Evolutionary conservation across 2,329 filamentous ascomycete genomes (phyloP), one percentile per base, ranked within the genome.

Genomic region (Diaporthe sp.): DNA sequence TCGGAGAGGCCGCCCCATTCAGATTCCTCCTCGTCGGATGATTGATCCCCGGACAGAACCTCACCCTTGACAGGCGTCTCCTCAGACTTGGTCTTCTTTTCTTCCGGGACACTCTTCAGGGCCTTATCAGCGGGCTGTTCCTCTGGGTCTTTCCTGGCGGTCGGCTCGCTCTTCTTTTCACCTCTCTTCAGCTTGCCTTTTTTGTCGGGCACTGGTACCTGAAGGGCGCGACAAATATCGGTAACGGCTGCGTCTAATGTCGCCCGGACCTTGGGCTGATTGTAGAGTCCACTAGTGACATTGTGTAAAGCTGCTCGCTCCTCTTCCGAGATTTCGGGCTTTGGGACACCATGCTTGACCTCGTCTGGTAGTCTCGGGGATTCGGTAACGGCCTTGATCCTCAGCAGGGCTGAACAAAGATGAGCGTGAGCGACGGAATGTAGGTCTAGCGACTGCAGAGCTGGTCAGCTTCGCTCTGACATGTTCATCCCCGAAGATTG

Each of bases 251-350:
- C 84, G 35, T 87, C 85, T 13, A 89, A 81, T 3, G 85, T 85
- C 67, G 87, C 84, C 77, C 86, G 87, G 71, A 91, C 89, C 40
- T 86, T 84, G 8, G 85, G 85, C 70, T 86, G 83, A 74, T 89
- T 90, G 79, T 87, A 91, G 3, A 92, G 82, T 10, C 85, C 86
- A 75, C 89, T 91, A 35, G 90, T 91, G 69, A 92, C 89, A 79
- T 91, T 91, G 78, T 91, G 89, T 35, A 91, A 82, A 3, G 87
- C 85, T 0, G 81, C 77, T 70, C 82, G 84, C 78, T 91, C 88
- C 69, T 90, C 89, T 57, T 88, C 87, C 2, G 87, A 84, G 4
- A 91, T 80, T 1, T 88, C 83, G 3, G 88, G 87, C 76, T 88
- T 90, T 22, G 88, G 83, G 0, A 89, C 80, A 35, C 86, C 84